Percentiles rank a stretch among this genome's conserved stretches.
These are phyloP conservation scores for Lactarius hengduanensis DNA, from an alignment of 768 basidiomycete genomes.

Conservation along the genomic window DNA sequence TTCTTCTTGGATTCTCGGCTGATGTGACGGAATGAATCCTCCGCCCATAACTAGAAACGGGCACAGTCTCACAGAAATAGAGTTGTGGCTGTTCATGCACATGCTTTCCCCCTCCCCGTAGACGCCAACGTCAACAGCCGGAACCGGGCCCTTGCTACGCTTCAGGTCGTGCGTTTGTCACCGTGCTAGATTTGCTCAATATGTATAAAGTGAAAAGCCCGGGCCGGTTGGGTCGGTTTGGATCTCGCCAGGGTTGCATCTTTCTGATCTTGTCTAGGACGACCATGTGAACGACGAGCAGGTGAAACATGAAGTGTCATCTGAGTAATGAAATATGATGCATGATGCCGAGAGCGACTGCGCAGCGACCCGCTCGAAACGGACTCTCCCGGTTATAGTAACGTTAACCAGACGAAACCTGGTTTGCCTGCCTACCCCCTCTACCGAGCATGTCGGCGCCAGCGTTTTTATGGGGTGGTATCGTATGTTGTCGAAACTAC, in stretches of 20 bases:
- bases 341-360: background rate
- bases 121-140: slow-evolving; percentile 1
- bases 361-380: background rate
- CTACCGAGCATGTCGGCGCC: background rate
- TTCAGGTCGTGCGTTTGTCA: background rate
- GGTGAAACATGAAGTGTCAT: background rate
- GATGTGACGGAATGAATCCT: background rate
- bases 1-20: background rate
- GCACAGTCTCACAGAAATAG: background rate
- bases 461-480: background rate
- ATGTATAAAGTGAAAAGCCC: slow-evolving; percentile 5
- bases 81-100: background rate
- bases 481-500: background rate
- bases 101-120: background rate
- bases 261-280: background rate
- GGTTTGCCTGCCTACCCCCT: background rate
- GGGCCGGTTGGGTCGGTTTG: background rate
- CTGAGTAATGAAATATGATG: background rate
- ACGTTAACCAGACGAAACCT: background rate
- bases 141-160: background rate
- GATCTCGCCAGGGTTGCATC: background rate
- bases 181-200: background rate
- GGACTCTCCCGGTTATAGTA: background rate
- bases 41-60: background rate
- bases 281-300: slow-evolving; percentile 3